Evolutionary conservation across 306 rosid genomes (phyloP), one percentile per base, ranked within the genome.

Genomic region (Citrullus mucosospermus): DNA sequence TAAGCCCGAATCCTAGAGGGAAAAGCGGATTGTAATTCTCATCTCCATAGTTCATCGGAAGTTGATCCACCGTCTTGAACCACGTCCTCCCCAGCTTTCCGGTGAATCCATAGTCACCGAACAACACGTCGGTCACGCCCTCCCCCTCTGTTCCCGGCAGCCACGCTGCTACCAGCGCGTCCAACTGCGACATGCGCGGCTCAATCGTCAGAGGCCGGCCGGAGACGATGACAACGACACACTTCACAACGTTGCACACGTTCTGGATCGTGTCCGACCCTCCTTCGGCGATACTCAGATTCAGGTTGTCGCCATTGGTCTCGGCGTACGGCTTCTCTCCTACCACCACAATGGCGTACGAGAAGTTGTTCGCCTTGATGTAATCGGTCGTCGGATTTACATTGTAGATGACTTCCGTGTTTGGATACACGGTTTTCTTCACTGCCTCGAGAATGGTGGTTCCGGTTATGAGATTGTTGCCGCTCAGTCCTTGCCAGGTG

Each of bases 391-490:
- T 48, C 1, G 80, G 60, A 30, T 15, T 61, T 30, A 28, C 65
- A 0, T 78, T 28, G 65, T 20, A 11, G 22, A 78, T 63, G 2
- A 78, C 51, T 36, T 78, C 63, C 38, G 75, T 78, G 61, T n/a
- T 78, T 53, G 54, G 75, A 38, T 63, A 76, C 0, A 78, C 62
- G 55, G 65, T 78, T 14, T 66, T 68, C 41, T 5, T 78, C 46
- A 66, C 70, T 2, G 63, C 81, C 16, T 78, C 22, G 15, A 78
- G 63, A 14, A 78, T 78, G 44, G 81, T 78, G 50, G 81, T 63
- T 65, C 81, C 81, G 12, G 75, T n/a, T n/a, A 76, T 78, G 14
- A 15, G 75, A 46, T 78, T 78, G 76, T 78, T 66, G 61, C 81
- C 63, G 30, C 63, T 48, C 34, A 65, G 50, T 10, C 81, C 81